These are phyloP conservation scores for Fusarium circinatum DNA, from an alignment of 2,329 filamentous ascomycete genomes.

Conservation along the genomic window DNA sequence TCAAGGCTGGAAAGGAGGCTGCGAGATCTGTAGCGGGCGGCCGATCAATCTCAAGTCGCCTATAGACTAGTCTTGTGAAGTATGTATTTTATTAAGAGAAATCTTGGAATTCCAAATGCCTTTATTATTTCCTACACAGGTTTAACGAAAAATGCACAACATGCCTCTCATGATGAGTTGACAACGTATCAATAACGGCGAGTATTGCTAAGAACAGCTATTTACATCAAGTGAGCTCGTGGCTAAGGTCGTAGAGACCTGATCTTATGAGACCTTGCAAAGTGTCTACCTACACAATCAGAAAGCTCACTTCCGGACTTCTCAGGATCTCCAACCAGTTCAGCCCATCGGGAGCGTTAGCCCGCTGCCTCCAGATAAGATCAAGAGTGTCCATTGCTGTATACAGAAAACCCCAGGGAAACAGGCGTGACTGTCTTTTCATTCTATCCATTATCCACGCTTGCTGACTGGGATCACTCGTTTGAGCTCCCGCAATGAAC, in stretches of 20 bases:
- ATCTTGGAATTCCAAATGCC: fast-evolving
- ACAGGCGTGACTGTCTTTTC: background rate
- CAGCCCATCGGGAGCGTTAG: background rate
- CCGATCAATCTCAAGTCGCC: background rate
- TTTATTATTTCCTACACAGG: too few species aligned
- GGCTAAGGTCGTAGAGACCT: background rate
- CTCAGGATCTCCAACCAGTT: slow-evolving; percentile 14
- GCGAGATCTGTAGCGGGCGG: background rate
- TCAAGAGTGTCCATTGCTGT: slow-evolving; percentile 10
- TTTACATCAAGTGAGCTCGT: background rate
- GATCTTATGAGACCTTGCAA: too few species aligned
- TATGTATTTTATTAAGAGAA: background rate
- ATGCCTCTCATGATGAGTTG: background rate
- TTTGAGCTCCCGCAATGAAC: slow-evolving; percentile 9
- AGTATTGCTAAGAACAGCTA: background rate
- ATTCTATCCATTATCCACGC: slow-evolving; percentile 8
- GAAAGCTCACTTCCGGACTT: slow-evolving; percentile 6
- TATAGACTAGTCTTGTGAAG: background rate
- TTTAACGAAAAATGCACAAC: fast-evolving
- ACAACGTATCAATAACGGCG: background rate
- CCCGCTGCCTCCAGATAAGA: background rate
- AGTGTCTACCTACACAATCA: background rate
- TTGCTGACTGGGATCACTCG: background rate
- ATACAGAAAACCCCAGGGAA: slow-evolving; percentile 14
- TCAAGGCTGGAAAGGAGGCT: slow-evolving; percentile 6